Base-by-base conservation (phyloP, 2,329 filamentous ascomycete genomes). In the Alternaria solani region DNA sequence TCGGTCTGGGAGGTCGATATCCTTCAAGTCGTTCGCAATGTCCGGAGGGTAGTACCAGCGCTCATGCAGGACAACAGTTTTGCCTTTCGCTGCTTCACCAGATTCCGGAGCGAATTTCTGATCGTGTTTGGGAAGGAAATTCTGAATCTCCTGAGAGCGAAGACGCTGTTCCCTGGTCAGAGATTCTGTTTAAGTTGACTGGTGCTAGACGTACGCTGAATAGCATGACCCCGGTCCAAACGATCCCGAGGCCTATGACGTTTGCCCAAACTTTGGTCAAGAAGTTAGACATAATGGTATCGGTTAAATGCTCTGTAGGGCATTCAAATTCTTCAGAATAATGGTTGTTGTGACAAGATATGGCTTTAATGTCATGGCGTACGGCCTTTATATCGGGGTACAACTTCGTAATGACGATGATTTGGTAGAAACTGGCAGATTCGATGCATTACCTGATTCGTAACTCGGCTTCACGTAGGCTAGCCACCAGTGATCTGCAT, bases 21-120 rank as follows among this genome's bases (percentile, higher is more conserved):
- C 53, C 4, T 57, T 20, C 18, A 60, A 28, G 16, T 60, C 57
- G 30, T 60, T 46, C 7, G 52, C 52, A 5, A 60, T 34, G 11
- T 46, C 57, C 20, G 46, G 20, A 12, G 53, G 57, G 43, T 60
- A 60, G 16, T 60, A 51, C 39, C 36, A 61, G 16, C 52, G 42
- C 52, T 55, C 52, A 28, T 55, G 26, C 12, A 54, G 41, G 26
- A 41, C 25, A 4, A 47, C 42, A 23, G 39, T 23, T 18, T 32
- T 47, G 18, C 32, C 20, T 20, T 47, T 12, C 18, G 20, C 30
- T 30, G 44, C n/a, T 4, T 47, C 11, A 4, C 32, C 44, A 23
- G 28, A 47, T 1, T 47, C n/a, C 5, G 3, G 1, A 8, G 28
- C 28, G 28, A 16, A 30, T 8, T 47, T 47, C n/a, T 32, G 44